Evolutionary conservation across 257 asterid species (phyloP), one percentile per base, ranked within the genome.

Genomic region (Henckelia pumila): DNA sequence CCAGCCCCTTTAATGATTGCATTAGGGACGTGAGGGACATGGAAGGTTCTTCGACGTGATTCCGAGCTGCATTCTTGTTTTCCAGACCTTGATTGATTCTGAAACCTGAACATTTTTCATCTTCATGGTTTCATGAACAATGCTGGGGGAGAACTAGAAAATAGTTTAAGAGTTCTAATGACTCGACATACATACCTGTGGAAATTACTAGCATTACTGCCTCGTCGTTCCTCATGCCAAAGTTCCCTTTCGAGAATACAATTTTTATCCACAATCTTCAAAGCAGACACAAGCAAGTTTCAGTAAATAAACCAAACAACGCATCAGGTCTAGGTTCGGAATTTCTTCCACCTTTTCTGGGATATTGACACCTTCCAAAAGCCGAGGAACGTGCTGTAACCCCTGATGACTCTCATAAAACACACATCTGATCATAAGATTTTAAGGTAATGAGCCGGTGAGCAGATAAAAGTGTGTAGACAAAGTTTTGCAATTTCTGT

Each of bases 281-380:
- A 40, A 13, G 50, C 13, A 40, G 47, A 10, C 0, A 35, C 9
- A 7, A 6, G 7, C 47, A 35, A 1, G 10, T 35, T 35, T 35
- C 47, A 35, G 47, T 9, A 10, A 35, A 8, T 35, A 35, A 35
- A 35, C 47, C 16, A 35, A 33, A 40, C n/a, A 40, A 40, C 2
- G n/a, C 6, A 40, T 40, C 50, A 40, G 17, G n/a, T 2, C 5
- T 10, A 11, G 5, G 3, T 13, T 13, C 50, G 8, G 8, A 40
- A 13, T 2, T 40, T 17, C n/a, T 25, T 24, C 56, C 37, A 80
- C 85, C 85, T 74, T 71, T 3, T 71, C 76, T 3, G 85, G 82
- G 5, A 61, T 26, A 1, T 32, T 58, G 37, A 80, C 82, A 6
- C 73, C 65, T 61, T 62, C 72, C 17, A 77, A 67, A 49, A 77